A percentile compares a stretch with the other conserved stretches of the same genome.
phyloP scores from a whole-genome alignment of 352 stramenopile genomes.

The Phytopythium kandeliae region DNA sequence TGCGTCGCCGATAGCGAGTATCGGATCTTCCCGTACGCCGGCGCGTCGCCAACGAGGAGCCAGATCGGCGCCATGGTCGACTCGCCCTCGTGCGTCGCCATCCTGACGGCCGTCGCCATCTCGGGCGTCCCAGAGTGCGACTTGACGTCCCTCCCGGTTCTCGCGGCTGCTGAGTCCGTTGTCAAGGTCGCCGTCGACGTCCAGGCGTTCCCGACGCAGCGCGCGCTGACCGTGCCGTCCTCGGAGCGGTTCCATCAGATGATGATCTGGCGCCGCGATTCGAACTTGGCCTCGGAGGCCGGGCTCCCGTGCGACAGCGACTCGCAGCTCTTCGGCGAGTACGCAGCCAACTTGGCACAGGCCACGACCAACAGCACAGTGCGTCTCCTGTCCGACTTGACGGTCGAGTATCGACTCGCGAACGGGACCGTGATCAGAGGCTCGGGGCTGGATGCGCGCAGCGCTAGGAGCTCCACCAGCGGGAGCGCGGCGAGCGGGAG shows the following conservation, averaged over 20 bases:
- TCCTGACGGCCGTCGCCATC: slow-evolving; percentile 32
- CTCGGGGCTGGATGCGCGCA: not conserved
- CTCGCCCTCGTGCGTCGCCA: slow-evolving; percentile 23
- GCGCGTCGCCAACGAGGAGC: slow-evolving; percentile 19
- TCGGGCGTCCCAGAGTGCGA: slow-evolving; percentile 33
- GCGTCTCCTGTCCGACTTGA: slow-evolving; percentile 28
- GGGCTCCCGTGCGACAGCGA: slow-evolving; percentile 37
- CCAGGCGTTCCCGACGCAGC: slow-evolving; percentile 10
- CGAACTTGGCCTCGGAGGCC: slow-evolving; percentile 32
- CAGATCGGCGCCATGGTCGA: slow-evolving; percentile 32
- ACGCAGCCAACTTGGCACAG: slow-evolving; percentile 28
- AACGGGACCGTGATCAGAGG: slow-evolving; percentile 14
- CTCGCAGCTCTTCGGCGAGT: slow-evolving; percentile 43
- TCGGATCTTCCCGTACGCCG: slow-evolving; percentile 43
- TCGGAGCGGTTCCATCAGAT: slow-evolving; percentile 42
- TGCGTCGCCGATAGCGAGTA: slow-evolving; percentile 34
- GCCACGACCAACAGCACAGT: slow-evolving; percentile 35
- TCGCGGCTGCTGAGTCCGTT: slow-evolving; percentile 28
- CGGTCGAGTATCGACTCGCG: slow-evolving; percentile 29
- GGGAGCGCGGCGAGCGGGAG: not conserved
- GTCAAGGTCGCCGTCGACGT: slow-evolving; percentile 38
- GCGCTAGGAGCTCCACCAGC: not conserved
- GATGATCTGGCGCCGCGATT: slow-evolving; percentile 46
- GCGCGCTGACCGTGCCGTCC: slow-evolving; percentile 17
- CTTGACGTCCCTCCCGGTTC: slow-evolving; percentile 22